phyloP scores from a whole-genome alignment of 192 early-diverging fungal species.

The Obelidium mucronatum region DNA sequence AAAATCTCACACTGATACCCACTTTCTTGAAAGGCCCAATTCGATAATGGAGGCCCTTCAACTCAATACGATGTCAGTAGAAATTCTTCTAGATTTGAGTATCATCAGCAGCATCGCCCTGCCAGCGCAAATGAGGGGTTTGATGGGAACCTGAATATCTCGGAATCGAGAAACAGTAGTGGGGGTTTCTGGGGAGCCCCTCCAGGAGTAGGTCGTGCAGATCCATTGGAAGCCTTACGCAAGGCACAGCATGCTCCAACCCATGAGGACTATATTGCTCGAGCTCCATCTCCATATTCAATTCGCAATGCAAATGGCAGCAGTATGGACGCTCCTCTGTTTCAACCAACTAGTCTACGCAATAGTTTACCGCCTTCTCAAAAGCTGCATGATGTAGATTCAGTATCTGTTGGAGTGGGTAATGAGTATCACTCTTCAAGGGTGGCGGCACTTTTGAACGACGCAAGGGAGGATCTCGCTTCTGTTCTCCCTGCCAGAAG shows the following conservation, averaged over 20 bases:
- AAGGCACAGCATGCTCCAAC: conserved; percentile 7
- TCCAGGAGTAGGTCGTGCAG: background rate
- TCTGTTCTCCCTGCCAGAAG: background rate
- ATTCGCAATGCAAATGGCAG: too few species aligned
- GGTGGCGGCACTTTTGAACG: conserved; percentile 25
- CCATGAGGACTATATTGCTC: conserved; percentile 21
- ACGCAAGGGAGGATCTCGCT: conserved; percentile 17
- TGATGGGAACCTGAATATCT: conserved; percentile 1
- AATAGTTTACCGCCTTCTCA: too few species aligned
- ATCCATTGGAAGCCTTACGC: conserved; percentile 5
- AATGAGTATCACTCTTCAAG: conserved; percentile 15
- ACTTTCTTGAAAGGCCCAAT: background rate
- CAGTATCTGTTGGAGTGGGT: too few species aligned
- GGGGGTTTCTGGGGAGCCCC: background rate
- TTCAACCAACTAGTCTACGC: background rate
- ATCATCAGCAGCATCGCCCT: background rate
- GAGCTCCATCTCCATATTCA: conserved; percentile 13
- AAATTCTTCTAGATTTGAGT: too few species aligned
- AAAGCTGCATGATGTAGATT: too few species aligned
- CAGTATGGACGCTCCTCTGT: background rate
- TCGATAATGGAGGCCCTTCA: background rate
- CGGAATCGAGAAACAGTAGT: background rate
- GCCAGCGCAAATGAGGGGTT: background rate
- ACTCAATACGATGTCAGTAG: background rate
- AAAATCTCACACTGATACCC: background rate